Evolutionary conservation across 331 rosid genomes (phyloP), one percentile per base, ranked within the genome.

Genomic region (Phaseolus coccineus): DNA sequence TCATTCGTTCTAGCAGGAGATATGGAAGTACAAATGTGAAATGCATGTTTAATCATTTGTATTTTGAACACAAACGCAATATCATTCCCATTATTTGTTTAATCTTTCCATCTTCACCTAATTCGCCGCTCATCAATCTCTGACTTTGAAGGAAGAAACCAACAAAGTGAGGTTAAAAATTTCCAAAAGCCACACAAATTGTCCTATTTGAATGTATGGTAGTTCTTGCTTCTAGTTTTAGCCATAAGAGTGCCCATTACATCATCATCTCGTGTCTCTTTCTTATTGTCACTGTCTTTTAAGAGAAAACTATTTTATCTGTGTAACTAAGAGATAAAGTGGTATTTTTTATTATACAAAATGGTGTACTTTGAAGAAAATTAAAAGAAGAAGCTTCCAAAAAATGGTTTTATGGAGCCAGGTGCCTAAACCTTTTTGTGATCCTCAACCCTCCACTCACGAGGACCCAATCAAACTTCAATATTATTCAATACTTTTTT

Each of bases 401-500:
- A 40, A 19, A 42, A 9, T 42, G 13, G 47, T 42, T 42, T 42
- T 40, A 40, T 2, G 1, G 0, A 40, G 12, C 10, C 10, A 2
- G 11, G 11, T 40, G 2, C 10, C 2, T 11, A 8, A 40, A 40
- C 0, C 1, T 42, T 8, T 57, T 4, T 25, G 4, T 8, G 31
- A 8, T 9, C 44, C 50, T 50, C 59, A 3, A 19, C 5, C 50
- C 44, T 68, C 77, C 81, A 79, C 74, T n/a, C 52, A 58, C 2
- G 1, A 68, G 44, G 74, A 83, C 79, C 79, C 68, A 59, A 72
- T 30, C 30, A 78, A 83, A 66, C 25, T 11, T 27, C 15, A 69
- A 19, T 56, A 69, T 40, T 69, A 19, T 57, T 30, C 61, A 4
- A 57, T 22, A 14, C 42, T n/a, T 50, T 40, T 31, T 31, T 19